A percentile compares a stretch with the other conserved stretches of the same genome.
These are phyloP conservation scores for Aspergillus uvarum DNA, from an alignment of 2,329 filamentous ascomycete genomes.

Conservation along the genomic window DNA sequence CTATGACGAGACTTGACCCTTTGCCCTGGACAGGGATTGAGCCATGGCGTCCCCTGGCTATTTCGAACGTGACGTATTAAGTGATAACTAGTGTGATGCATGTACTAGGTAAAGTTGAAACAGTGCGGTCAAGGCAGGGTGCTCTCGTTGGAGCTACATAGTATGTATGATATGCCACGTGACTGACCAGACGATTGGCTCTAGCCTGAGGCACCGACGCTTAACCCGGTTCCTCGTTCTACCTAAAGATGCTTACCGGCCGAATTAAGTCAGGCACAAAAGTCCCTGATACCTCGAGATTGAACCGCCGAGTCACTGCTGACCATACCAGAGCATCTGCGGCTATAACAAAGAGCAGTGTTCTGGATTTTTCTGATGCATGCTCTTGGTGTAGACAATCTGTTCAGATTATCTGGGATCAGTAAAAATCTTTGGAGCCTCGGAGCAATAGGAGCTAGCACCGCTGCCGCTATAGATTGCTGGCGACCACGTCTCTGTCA, in stretches of 20 bases:
- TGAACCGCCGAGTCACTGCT: neutral
- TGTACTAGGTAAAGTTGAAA: too few relatives aligned
- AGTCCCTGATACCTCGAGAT: neutral
- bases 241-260: neutral
- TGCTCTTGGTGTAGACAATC: slow-evolving; percentile 10
- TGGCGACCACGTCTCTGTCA: slow-evolving; percentile 1
- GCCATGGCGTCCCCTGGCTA: too few relatives aligned
- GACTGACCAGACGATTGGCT: neutral
- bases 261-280: neutral
- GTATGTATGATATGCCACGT: neutral
- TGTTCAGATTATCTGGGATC: slow-evolving; percentile 15
- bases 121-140: too few relatives aligned
- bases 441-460: slow-evolving; percentile 10
- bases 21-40: too few relatives aligned
- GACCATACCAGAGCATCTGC: neutral
- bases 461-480: slow-evolving; percentile 12
- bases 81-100: too few relatives aligned
- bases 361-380: slow-evolving; percentile 20
- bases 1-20: too few relatives aligned
- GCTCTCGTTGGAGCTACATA: too few relatives aligned
- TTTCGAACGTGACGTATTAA: too few relatives aligned
- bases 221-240: neutral
- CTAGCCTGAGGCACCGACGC: neutral
- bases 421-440: slow-evolving; percentile 15
- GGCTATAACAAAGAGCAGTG: neutral